Evolutionary conservation across 441 rosid species (phyloP).

Genomic region (Lepidium campestre): DNA sequence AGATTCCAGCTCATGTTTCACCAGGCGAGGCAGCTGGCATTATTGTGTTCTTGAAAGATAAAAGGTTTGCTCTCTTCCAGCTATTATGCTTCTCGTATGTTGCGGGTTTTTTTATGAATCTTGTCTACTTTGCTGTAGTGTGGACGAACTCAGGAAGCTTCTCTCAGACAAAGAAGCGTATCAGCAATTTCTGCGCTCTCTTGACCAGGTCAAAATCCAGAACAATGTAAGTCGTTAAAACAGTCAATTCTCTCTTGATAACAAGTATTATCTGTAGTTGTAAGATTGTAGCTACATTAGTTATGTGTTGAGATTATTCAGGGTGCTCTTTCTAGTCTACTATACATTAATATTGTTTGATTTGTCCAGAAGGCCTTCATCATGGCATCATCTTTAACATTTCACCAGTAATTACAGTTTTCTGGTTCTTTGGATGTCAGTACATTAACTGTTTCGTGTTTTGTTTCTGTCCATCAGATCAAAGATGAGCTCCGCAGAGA

Average conservation of each 20-base stretch:
- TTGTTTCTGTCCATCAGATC: conserved; percentile 42
- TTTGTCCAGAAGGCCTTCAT: not conserved
- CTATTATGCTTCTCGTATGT: not conserved
- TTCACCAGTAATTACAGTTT: not conserved
- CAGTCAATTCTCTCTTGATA: not conserved
- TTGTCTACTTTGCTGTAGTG: conserved; percentile 29
- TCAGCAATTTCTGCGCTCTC: conserved; percentile 64
- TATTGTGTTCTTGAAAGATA: conserved; percentile 61
- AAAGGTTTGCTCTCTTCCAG: conserved; percentile 39
- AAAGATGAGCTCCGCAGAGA: conserved; percentile 85
- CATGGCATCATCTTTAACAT: not conserved
- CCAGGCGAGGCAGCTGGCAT: conserved; percentile 83
- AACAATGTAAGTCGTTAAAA: conserved; percentile 51
- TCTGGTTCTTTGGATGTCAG: not conserved
- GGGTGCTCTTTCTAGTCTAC: not conserved
- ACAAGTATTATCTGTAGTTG: not conserved
- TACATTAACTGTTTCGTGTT: not conserved
- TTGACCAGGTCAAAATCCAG: conserved; percentile 83
- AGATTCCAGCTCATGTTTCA: conserved; percentile 51
- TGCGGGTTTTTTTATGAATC: not conserved
- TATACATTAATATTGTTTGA: not conserved
- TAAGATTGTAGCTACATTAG: not conserved
- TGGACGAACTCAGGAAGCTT: conserved; percentile 84
- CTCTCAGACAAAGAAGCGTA: conserved; percentile 84
- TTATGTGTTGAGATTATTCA: not conserved